Conservation (phyloP, 768 basidiomycete species). For the Suillus tomentosus region DNA sequence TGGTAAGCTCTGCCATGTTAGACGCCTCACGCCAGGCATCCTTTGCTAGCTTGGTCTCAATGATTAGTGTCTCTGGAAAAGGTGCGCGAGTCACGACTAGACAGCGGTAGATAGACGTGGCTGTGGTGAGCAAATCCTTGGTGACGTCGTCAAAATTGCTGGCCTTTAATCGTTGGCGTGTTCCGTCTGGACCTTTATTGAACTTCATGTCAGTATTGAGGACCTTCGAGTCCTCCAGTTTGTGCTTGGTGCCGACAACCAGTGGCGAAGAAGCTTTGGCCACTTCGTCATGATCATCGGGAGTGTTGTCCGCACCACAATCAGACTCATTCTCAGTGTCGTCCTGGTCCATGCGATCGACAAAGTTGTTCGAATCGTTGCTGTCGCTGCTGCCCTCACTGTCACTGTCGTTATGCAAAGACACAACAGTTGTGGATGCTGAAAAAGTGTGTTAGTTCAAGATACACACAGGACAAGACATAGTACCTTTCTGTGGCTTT, state of each 20-base stretch:
- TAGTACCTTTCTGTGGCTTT: background rate
- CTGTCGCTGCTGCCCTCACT: background rate
- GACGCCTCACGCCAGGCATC: background rate
- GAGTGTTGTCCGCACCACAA: background rate
- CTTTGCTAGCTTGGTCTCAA: background rate
- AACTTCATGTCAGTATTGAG: background rate
- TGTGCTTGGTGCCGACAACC: background rate
- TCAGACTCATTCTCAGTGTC: background rate
- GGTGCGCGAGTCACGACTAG: background rate
- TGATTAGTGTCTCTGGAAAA: background rate
- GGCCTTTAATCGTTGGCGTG: background rate
- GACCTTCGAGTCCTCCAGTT: background rate
- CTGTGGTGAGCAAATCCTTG: background rate
- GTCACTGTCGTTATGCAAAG: background rate
- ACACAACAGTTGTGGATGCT: background rate
- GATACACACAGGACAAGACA: background rate
- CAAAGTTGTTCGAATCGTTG: background rate
- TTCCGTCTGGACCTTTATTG: background rate
- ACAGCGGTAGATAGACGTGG: background rate
- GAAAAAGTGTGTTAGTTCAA: background rate
- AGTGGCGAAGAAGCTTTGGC: background rate
- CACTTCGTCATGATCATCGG: background rate
- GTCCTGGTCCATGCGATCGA: background rate
- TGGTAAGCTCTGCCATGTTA: constrained; percentile 2
- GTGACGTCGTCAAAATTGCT: background rate